Evolutionary conservation across 306 rosid species (phyloP), one percentile per base, ranked within the genome.

Genomic region (Ammopiptanthus mongolicus): DNA sequence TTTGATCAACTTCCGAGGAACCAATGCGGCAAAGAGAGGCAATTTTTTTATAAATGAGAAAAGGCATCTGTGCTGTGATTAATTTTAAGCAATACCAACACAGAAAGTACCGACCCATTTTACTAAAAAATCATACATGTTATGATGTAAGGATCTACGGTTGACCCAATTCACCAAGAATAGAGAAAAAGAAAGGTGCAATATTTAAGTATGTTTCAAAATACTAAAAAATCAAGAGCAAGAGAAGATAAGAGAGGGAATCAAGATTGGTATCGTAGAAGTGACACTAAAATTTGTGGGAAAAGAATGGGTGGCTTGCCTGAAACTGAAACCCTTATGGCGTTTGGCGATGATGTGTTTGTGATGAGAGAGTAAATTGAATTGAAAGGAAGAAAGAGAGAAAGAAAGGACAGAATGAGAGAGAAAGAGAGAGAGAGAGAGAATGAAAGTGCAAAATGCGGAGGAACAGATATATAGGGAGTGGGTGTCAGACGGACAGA

Each of bases 61-160:
- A 46, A 14, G 8, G 1, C 25, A 31, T 31, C 3, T 28, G 2
- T 6, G 28, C 6, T 13, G 7, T 9, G 13, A 80, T 80, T 59
- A 58, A 74, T 52, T 2, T 56, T 9, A 29, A 48, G 12, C 42
- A 59, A 62, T 2, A 18, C n/a, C 47, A 36, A 53, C 3, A 47
- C 6, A 76, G 29, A 76, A 84, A 18, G 60, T 42, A 64, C 19
- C 57, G 34, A 46, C 0, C 44, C 71, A 4, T 4, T 14, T 64
- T 21, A 57, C 33, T 52, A 31, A 21, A 39, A 14, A 39, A 1
- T 5, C 5, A 59, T 28, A 62, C 1, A 66, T 37, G 74, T 68
- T 73, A 42, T 19, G 68, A 71, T 37, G 42, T 22, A 66, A 81
- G 78, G 91, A 90, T 90, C 92, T 59, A 71, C 4, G 77, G 34